phyloP scores from a whole-genome alignment of 352 stramenopile species.

The Peronospora destructor region DNA sequence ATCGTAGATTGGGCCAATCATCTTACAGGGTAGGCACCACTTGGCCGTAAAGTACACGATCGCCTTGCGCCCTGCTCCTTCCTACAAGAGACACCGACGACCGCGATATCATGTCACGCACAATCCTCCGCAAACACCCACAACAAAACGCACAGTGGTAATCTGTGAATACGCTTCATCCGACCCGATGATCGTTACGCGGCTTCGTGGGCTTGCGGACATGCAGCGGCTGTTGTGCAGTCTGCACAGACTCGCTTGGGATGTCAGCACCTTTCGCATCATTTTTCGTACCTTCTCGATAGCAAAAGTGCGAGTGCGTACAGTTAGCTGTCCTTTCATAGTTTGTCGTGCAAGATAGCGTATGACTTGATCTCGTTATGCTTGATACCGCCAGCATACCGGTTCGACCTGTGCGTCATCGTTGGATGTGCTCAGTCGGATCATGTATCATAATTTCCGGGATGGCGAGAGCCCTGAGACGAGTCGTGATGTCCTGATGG shows the following conservation, averaged over 20 bases:
- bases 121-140: background rate
- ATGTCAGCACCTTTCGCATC: constrained; percentile 35
- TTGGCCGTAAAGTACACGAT: constrained; percentile 88
- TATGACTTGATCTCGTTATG: constrained; percentile 2
- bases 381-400: constrained; percentile 4
- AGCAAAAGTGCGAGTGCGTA: background rate
- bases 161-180: constrained; percentile 71
- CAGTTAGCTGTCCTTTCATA: no score
- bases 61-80: constrained; percentile 55
- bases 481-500: constrained; percentile 46
- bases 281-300: constrained; percentile 22
- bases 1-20: constrained; percentile 85
- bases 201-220: constrained; percentile 40
- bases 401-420: constrained; percentile 9
- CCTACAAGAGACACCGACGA: constrained; percentile 22
- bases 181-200: constrained; percentile 68
- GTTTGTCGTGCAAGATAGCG: no score
- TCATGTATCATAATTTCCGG: constrained; percentile 7
- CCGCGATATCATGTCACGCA: background rate
- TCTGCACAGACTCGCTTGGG: constrained; percentile 17
- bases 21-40: constrained; percentile 89
- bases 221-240: constrained; percentile 24
- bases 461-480: constrained; percentile 13
- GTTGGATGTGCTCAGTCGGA: constrained; percentile 3
- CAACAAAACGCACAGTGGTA: constrained; percentile 35